Base-by-base conservation (phyloP, 108 stramenopile genomes). In the Cyclotella choctawhatcheeana region DNA sequence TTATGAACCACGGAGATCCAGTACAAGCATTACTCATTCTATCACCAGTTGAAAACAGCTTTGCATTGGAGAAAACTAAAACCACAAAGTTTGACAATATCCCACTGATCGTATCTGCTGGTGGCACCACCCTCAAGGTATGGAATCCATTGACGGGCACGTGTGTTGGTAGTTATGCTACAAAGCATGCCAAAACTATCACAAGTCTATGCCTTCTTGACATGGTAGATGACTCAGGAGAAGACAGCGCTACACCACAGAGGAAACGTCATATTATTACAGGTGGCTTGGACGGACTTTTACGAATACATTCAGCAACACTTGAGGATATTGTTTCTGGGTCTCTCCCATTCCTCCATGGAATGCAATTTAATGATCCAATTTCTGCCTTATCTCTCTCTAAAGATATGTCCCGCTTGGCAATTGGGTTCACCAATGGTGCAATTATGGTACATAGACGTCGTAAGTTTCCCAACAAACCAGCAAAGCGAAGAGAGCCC, bases 111-210 rank as follows among this genome's bases (percentile, higher is more conserved):
- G 63, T 89, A 5, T 93, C 91, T 1, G 91, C 89, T 5, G 91
- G 91, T 33, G 94, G 91, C 13, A 91, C 90, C 29, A 73, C 71
- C 2, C 61, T 95, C 59, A 95, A 91, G 71, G 79, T 95, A 22
- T 95, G 94, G 94, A 92, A 93, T 67, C 85, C 86, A 2, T 31
- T 88, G 5, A 82, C 86, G 25, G 87, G 88, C 24, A 34, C 76
- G 29, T 89, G 88, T 54, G 44, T 87, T 29, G 67, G 69, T 21
- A 89, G 85, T 13, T 64, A 86, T 53, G 26, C 55, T 0, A 88
- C 91, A 2, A 88, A 83, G 40, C 94, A 95, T 67, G 82, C 88
- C 58, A 95, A 95, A 66, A 95, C 94, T 20, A 89, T 95, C 31
- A 93, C 94, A 10, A 70, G 78, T n/a, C 30, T 95, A 61, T 81